Evolutionary conservation across 169 alveolate species (phyloP), one percentile per base, ranked within the genome.

Genomic region (Babesia bovis): DNA sequence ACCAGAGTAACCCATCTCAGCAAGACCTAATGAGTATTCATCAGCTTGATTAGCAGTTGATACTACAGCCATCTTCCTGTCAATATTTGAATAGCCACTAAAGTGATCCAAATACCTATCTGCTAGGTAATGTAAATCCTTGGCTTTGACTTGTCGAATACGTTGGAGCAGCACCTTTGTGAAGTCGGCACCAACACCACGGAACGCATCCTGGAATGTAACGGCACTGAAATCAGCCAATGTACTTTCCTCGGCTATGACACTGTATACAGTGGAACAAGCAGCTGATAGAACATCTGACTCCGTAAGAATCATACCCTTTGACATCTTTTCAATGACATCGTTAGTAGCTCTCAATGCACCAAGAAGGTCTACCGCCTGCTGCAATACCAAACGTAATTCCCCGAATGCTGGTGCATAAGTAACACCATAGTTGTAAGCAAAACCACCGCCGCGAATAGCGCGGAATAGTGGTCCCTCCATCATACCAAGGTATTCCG

Each of bases 361-460:
- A 17, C 52, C 74, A 15, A 79, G 32, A 15, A 69, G 28, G 35
- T 79, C 73, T 15, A 66, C 45, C 12, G 87, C 87, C 55, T 79
- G 82, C 12, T 28, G 44, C 10, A 87, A 71, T 4, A 71, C 40
- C n/a, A 87, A 68, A 51, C 73, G 86, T 33, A 87, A 15, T 50
- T 83, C 93, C 17, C 93, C 93, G 26, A 38, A 53, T 7, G 84
- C 72, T 2, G 86, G 66, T 36, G 63, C 55, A 58, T 71, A 83
- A 23, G 84, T 66, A 40, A 87, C 59, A 0, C 71, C 71, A 70
- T 85, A 84, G 67, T 79, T 70, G 72, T 87, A 87, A 2, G 93
- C 87, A 60, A 41, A 87, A 7, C 93, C 93, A 23, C 93, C 93
- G 26, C 91, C 91, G 3, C 93, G 83, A 33, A 87, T 87, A n/a